Evolutionary conservation across 371 early-diverging fungal species (phyloP).

Genomic region (Apophysomyces trapeziformis): DNA sequence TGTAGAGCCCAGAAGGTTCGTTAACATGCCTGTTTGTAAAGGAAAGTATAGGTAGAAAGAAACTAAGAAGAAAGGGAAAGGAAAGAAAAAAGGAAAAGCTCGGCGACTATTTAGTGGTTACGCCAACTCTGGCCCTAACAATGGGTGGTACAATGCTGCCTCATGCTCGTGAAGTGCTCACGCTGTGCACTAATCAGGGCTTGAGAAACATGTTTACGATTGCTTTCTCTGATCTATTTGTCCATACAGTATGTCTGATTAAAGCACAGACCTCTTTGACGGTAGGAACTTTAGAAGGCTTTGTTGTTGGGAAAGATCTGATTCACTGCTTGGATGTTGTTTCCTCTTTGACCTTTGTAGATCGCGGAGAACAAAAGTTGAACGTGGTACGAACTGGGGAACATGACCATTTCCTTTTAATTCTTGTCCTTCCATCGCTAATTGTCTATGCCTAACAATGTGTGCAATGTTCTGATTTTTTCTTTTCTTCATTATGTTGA

Average conservation of each 20-base stretch:
- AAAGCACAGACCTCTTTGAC: no score
- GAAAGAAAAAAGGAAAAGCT: constrained; percentile 11
- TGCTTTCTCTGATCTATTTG: not conserved
- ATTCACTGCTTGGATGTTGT: not conserved
- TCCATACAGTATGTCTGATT: no score
- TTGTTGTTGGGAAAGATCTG: no score
- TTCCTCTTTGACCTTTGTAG: constrained; percentile 1
- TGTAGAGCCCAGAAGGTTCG: not conserved
- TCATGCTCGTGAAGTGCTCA: constrained; percentile 32
- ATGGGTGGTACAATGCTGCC: not conserved
- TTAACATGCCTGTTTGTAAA: constrained; percentile 9
- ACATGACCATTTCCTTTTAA: no score
- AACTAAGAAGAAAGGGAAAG: constrained; percentile 16
- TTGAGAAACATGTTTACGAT: not conserved
- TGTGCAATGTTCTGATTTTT: no score
- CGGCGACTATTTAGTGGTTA: not conserved
- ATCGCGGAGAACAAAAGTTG: no score
- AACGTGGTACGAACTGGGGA: no score
- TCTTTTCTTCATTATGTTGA: no score
- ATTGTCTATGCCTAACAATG: no score
- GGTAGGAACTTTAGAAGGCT: no score
- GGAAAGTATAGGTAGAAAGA: constrained; percentile 15
- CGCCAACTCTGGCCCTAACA: not conserved
- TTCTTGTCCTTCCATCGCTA: no score
- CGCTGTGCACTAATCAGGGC: constrained; percentile 11